Conservation (phyloP, 106 monocot species). For the Acanthochlamys bracteata region DNA sequence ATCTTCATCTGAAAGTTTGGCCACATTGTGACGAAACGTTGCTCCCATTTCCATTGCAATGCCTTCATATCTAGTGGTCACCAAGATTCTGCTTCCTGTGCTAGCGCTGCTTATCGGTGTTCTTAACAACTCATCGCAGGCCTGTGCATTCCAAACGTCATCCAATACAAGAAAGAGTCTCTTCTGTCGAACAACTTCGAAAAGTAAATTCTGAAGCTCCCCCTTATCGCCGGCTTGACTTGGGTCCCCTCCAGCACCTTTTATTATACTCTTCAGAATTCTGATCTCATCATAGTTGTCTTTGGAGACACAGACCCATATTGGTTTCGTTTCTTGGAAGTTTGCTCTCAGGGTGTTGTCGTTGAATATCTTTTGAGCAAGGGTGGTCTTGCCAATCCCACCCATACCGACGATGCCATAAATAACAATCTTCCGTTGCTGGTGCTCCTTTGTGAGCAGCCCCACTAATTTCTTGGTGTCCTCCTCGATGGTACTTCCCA, state of each 20-base stretch:
- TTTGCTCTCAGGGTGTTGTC: background rate
- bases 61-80: conserved; percentile 29
- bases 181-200: conserved; percentile 5
- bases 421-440: background rate
- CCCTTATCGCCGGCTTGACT: background rate
- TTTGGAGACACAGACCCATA: conserved; percentile 21
- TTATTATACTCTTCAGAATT: conserved; percentile 23
- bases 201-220: conserved; percentile 14
- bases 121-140: conserved; percentile 31
- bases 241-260: conserved; percentile 5
- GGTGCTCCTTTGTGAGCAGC: background rate
- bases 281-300: conserved; percentile 10
- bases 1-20: conserved; percentile 13
- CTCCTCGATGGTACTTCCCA: conserved; percentile 19
- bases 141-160: conserved; percentile 28
- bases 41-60: conserved; percentile 25
- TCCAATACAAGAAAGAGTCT: conserved; percentile 38
- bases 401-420: conserved; percentile 25
- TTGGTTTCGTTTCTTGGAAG: conserved; percentile 4
- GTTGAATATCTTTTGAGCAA: conserved; percentile 28
- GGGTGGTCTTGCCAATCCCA: conserved; percentile 43
- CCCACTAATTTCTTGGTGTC: conserved; percentile 18
- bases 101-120: conserved; percentile 12
- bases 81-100: conserved; percentile 19
- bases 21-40: conserved; percentile 15